phyloP scores from a whole-genome alignment of 176 grass and related monocot genomes.

The Miscanthus lutarioriparius region DNA sequence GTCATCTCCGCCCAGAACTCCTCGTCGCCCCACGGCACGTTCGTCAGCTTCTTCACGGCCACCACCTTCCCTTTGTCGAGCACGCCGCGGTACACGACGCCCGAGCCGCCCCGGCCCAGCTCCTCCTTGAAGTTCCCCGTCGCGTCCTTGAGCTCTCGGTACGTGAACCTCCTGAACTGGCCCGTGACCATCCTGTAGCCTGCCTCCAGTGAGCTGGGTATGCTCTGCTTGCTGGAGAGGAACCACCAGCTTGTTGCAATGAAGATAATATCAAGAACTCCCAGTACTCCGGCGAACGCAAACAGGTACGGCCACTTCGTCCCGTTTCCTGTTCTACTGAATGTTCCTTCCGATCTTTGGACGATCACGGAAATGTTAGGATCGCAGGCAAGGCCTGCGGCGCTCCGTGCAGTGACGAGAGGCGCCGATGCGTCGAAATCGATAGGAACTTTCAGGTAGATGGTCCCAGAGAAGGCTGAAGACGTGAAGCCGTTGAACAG shows the following conservation, averaged over 20 bases:
- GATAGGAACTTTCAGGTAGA: slow-evolving; percentile 51
- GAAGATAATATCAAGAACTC: slow-evolving; percentile 41
- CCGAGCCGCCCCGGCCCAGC: slow-evolving; percentile 60
- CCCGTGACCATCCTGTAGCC: slow-evolving; percentile 52
- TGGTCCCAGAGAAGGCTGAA: slow-evolving; percentile 26
- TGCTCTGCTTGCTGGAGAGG: slow-evolving; percentile 45
- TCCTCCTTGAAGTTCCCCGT: slow-evolving; percentile 62
- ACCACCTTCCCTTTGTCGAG: slow-evolving; percentile 44
- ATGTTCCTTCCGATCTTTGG: background rate
- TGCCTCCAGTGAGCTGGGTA: slow-evolving; percentile 24
- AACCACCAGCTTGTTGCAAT: slow-evolving; percentile 39
- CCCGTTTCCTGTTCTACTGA: background rate
- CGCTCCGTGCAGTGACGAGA: too few relatives aligned
- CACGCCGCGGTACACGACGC: slow-evolving; percentile 57
- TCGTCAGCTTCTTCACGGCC: slow-evolving; percentile 57
- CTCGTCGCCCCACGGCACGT: slow-evolving; percentile 43
- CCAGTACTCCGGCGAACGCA: slow-evolving; percentile 37
- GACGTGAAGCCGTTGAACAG: slow-evolving; percentile 63
- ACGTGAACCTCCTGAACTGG: slow-evolving; percentile 64
- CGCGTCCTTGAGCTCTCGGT: slow-evolving; percentile 52
- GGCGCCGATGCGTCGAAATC: background rate
- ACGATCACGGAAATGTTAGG: background rate
- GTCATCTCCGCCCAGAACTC: slow-evolving; percentile 67
- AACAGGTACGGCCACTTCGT: slow-evolving; percentile 16
- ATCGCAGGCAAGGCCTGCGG: slow-evolving; percentile 17